Base-by-base conservation (phyloP, 257 asterid species). In the Agastache rugosa region DNA sequence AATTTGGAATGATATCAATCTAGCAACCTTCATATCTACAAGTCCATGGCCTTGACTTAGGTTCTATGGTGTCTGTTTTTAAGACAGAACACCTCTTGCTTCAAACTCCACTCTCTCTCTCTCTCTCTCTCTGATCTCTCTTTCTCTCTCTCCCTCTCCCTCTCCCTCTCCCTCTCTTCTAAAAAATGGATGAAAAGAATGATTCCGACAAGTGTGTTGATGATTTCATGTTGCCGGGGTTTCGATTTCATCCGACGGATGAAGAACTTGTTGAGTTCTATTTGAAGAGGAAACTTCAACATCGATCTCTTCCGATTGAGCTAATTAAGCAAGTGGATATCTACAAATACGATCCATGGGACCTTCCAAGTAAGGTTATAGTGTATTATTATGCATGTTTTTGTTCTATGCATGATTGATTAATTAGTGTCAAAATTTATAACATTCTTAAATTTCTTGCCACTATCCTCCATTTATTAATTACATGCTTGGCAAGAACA, bases 311-410 rank as follows among this genome's bases (percentile, higher is more conserved):
- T 55, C 87, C 96, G 0, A 85, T 88, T 61, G 96, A 92, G 71
- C 88, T 92, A 34, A 92, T 92, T 54, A 92, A 90, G 87, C 96
- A 88, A 84, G 88, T 92, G 1, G 90, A 92, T 22, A 92, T 92
- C 5, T 92, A 91, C 94, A 91, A 91, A 73, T 88, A 85, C 11
- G 96, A 92, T 78, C 96, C 97, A 29, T 91, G 97, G 96, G 97
- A 92, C 51, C 97, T 92, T 80, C 96, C 97, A 80, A 85, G 96
- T 92, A 87, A 84, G 91, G 15, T 10, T 5, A 27, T 25, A 11
- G 29, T 25, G 19, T 34, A 6, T 35, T 17, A 17, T 22, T 2
- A 15, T 69, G 31, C 15, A 56, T 45, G n/a, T 6, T 20, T 37
- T 12, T 31, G 9, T 45, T 23, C 5, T 39, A 41, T 59, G 34